These are phyloP conservation scores for Pneumocystis oryctolagi DNA, from an alignment of 1,139 yeast species.

Conservation along the genomic window DNA sequence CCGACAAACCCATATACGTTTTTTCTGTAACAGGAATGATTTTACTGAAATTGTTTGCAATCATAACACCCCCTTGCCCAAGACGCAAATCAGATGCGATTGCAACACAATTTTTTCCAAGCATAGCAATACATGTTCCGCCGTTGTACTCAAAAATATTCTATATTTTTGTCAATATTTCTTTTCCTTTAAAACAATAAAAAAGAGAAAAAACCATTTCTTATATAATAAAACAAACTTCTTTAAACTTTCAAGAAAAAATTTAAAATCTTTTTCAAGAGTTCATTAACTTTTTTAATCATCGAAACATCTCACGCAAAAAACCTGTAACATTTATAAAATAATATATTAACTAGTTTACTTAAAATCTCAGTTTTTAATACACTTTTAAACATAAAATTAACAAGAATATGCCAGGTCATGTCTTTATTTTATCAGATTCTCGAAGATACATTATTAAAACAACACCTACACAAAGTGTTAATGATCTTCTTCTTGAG, in stretches of 20 bases:
- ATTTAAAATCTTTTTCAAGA: no score
- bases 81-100: constrained; percentile 90
- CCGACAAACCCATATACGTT: constrained; percentile 81
- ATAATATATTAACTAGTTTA: background rate
- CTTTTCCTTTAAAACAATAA: background rate
- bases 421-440: constrained; percentile 7
- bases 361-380: background rate
- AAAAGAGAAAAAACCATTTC: no score
- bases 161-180: background rate
- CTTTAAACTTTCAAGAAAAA: no score
- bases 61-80: constrained; percentile 87
- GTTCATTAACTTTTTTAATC: no score
- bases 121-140: constrained; percentile 97
- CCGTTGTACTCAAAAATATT: constrained; percentile 28
- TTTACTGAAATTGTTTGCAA: constrained; percentile 85
- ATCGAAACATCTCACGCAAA: no score
- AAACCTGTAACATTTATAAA: background rate
- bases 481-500: constrained; percentile 8
- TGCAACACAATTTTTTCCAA: constrained; percentile 95
- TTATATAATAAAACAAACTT: no score
- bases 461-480: constrained; percentile 6
- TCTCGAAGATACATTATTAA: constrained; percentile 7
- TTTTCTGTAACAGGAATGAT: constrained; percentile 64
- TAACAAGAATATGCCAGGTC: constrained; percentile 1
- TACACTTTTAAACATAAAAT: background rate